Evolutionary conservation across 176 grass and related monocot species (phyloP).

Genomic region (Urochloa ruziziensis): DNA sequence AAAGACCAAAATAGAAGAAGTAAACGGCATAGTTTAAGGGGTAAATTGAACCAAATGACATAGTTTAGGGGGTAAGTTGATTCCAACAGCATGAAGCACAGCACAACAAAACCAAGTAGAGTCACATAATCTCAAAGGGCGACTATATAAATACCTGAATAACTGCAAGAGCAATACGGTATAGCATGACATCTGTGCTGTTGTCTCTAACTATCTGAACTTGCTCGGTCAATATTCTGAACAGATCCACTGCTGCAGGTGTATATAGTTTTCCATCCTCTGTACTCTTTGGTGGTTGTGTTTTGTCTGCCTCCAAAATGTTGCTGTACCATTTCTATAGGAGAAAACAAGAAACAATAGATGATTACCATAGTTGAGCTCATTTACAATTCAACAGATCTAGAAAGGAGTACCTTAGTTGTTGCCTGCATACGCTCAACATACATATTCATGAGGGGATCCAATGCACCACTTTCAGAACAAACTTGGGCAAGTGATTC

Average conservation of each 20-base stretch:
- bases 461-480: slow-evolving; percentile 98
- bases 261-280: slow-evolving; percentile 93
- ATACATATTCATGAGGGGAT: slow-evolving; percentile 99
- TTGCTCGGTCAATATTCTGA: slow-evolving; percentile 96
- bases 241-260: slow-evolving; percentile 95
- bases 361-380: slow-evolving; percentile 29
- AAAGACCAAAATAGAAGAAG: slow-evolving; percentile 34
- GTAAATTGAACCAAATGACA: too few relatives aligned
- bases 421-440: slow-evolving; percentile 96
- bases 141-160: slow-evolving; percentile 71
- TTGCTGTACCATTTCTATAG: slow-evolving; percentile 99
- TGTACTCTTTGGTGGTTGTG: slow-evolving; percentile 83
- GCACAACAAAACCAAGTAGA: slow-evolving; percentile 23
- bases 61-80: too few relatives aligned
- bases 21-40: too few relatives aligned
- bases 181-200: slow-evolving; percentile 96
- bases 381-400: slow-evolving; percentile 25
- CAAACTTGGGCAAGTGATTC: slow-evolving; percentile 99
- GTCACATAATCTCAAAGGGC: slow-evolving; percentile 10
- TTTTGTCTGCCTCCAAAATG: slow-evolving; percentile 97
- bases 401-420: slow-evolving; percentile 75
- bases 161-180: slow-evolving; percentile 93
- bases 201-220: slow-evolving; percentile 97
- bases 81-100: slow-evolving; percentile 2
- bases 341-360: slow-evolving; percentile 27